Evolutionary conservation across 805 yeast genomes (phyloP).

Genomic region (Nakazawaea laoshanensis): DNA sequence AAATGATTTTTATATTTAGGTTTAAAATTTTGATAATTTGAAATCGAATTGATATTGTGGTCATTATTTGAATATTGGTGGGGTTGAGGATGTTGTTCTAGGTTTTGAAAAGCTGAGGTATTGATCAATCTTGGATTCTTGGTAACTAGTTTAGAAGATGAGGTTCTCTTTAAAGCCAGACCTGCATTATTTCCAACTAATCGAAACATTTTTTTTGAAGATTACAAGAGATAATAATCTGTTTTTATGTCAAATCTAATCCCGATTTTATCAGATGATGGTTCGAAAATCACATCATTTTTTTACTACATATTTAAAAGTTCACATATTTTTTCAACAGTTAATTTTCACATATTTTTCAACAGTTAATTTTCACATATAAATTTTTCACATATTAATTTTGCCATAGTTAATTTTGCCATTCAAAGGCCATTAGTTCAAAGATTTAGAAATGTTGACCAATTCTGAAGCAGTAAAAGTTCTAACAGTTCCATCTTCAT

Average conservation of each 20-base stretch:
- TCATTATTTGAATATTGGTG: slow-evolving; percentile 11
- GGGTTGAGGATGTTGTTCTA: slow-evolving; percentile 12
- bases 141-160: slow-evolving; percentile 9
- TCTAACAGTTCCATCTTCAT: slow-evolving; percentile 10
- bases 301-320: neutral
- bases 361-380: too few species aligned
- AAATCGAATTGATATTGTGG: slow-evolving; percentile 11
- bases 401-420: too few species aligned
- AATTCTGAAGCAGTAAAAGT: slow-evolving; percentile 28
- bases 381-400: too few species aligned
- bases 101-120: slow-evolving; percentile 7
- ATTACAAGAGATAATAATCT: neutral
- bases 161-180: slow-evolving; percentile 10
- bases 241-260: neutral
- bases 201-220: slow-evolving; percentile 7
- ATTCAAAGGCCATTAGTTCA: neutral
- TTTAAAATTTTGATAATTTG: slow-evolving; percentile 4
- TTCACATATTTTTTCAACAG: too few species aligned
- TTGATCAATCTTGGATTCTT: slow-evolving; percentile 8
- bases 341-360: too few species aligned
- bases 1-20: neutral
- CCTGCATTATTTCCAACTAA: slow-evolving; percentile 10
- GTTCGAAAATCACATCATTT: slow-evolving; percentile 9
- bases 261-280: slow-evolving; percentile 5
- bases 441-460: neutral